Base-by-base conservation (phyloP, 768 basidiomycete genomes). In the Auricularia sp. region DNA sequence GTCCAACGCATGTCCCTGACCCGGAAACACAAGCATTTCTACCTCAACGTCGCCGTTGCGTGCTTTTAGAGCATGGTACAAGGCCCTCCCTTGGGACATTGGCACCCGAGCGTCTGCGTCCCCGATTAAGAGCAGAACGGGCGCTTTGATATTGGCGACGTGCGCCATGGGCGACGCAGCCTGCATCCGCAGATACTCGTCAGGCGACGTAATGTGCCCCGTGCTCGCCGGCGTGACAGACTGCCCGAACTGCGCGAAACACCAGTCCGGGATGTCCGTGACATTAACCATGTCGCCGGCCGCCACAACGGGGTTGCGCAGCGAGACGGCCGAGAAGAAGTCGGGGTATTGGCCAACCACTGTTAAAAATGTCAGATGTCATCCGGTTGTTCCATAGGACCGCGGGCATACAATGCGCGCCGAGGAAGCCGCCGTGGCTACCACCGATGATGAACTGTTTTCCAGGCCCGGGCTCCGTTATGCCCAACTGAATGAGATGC, bases 201-300 rank as follows among this genome's bases (percentile, higher is more conserved):
- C 77, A 0, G 82, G 78, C 1, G 79, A 79, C 11, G 56, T 29
- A 29, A 59, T 6, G 29, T 29, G 56, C 18, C 47, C 47, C 6
- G 47, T 18, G 13, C 39, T 63, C 44, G 71, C 39, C 18, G 77
- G 66, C 73, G 14, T 72, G 71, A 51, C 86, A 54, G 34, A 74
- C 1, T 76, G 54, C 2, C 71, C 76, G 36, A 74, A 83, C 67
- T 71, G 83, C 74, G 66, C 78, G 80, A 70, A 77, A 1, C 73
- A 69, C 88, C 88, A 90, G 69, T 90, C 88, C 7, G 85, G 82
- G 51, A 91, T 89, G 66, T 90, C 89, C 1, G 82, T 82, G 0
- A 75, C 75, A 0, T 81, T 73, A 3, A 65, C 44, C 35, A 85
- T 73, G 58, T 85, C 83, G 11, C 85, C 85, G 0, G 77, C 78